A percentile compares a stretch with the other conserved stretches of the same genome.
Conservation (phyloP, 2,329 filamentous ascomycete species). For the Chrysosporium queenslandicum region DNA sequence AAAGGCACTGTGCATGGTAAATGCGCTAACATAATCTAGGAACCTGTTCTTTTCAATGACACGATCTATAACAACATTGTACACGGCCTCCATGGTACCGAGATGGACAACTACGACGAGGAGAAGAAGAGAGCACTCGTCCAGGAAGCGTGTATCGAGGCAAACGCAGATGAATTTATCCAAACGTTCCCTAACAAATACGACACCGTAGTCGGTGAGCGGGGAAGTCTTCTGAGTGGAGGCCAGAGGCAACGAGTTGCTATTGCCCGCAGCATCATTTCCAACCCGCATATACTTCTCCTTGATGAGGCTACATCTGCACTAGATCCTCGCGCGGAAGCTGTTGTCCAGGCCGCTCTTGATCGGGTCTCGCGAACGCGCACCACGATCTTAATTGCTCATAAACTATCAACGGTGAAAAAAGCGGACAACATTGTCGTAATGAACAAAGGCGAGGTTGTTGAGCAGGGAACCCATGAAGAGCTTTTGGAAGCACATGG, state of each 20-base stretch:
- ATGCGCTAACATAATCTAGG: slow-evolving; percentile 43
- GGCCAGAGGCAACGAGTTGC: slow-evolving; percentile 88
- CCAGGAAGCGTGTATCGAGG: slow-evolving; percentile 63
- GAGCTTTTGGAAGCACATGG: slow-evolving; percentile 55
- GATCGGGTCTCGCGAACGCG: slow-evolving; percentile 67
- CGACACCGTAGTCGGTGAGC: slow-evolving; percentile 76
- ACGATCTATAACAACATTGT: slow-evolving; percentile 73
- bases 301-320: slow-evolving; percentile 83
- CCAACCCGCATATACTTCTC: slow-evolving; percentile 72
- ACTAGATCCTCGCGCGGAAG: slow-evolving; percentile 76
- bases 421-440: slow-evolving; percentile 85
- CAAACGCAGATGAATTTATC: slow-evolving; percentile 85
- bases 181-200: slow-evolving; percentile 67
- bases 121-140: slow-evolving; percentile 58
- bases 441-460: slow-evolving; percentile 66
- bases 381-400: slow-evolving; percentile 80
- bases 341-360: slow-evolving; percentile 73
- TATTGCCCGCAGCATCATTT: slow-evolving; percentile 73
- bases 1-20: not conserved
- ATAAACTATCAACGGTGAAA: slow-evolving; percentile 76
- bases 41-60: slow-evolving; percentile 70
- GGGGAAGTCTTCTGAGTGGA: slow-evolving; percentile 74
- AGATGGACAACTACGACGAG: slow-evolving; percentile 52
- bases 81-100: slow-evolving; percentile 68
- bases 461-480: slow-evolving; percentile 78